Conservation (phyloP, 2,329 filamentous ascomycete genomes). For the Phialophora tarda region DNA sequence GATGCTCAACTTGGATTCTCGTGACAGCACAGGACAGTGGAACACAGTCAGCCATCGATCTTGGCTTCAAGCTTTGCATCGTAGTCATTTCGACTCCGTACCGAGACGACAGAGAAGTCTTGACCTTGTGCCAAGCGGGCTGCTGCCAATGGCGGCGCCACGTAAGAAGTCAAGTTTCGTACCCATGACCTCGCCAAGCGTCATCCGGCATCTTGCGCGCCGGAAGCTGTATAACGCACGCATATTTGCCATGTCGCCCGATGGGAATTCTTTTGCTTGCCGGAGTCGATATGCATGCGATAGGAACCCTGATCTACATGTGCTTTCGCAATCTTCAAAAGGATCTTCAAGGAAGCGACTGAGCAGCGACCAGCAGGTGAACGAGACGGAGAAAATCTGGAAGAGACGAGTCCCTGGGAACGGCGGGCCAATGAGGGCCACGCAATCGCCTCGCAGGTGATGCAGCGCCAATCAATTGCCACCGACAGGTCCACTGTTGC, state of each 20-base stretch:
- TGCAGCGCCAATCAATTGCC: conserved; percentile 4
- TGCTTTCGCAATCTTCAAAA: background rate
- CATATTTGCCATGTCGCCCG: background rate
- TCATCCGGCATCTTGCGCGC: background rate
- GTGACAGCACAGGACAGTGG: background rate
- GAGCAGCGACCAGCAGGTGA: background rate
- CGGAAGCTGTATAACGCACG: background rate
- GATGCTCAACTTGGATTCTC: background rate
- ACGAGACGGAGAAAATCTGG: background rate
- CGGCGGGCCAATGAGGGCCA: background rate
- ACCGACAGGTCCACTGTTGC: background rate
- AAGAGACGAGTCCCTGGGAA: background rate
- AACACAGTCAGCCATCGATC: conserved; percentile 1
- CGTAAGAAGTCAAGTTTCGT: conserved; percentile 2
- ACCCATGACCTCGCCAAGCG: background rate
- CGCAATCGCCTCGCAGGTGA: background rate
- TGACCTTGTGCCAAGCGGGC: background rate
- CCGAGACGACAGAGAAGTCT: background rate
- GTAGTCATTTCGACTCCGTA: background rate
- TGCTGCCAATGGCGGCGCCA: background rate
- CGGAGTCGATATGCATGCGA: background rate
- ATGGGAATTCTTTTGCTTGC: background rate
- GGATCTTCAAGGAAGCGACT: background rate
- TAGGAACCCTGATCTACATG: background rate
- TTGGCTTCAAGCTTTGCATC: conserved; percentile 1